Evolutionary conservation across 768 basidiomycete species (phyloP).

Genomic region (Lactifluus subvellereus): DNA sequence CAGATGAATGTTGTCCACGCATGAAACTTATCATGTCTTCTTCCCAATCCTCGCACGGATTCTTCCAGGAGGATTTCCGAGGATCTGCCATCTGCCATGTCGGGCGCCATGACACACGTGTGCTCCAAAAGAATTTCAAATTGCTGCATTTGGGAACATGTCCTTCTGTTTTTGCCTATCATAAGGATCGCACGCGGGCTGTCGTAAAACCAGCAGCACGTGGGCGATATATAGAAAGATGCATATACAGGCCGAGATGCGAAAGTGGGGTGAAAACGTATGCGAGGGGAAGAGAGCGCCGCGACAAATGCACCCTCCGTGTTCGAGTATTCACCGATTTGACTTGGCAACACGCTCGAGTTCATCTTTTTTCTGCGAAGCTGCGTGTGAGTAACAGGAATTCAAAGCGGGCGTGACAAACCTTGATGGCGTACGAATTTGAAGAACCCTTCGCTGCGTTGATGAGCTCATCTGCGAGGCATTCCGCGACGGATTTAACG

Average conservation of each 20-base stretch:
- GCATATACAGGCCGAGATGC: constrained; percentile 7
- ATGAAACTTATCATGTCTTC: background rate
- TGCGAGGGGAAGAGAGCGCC: background rate
- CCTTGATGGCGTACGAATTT: constrained; percentile 99
- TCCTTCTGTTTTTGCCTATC: constrained; percentile 5
- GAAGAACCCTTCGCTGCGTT: constrained; percentile 99
- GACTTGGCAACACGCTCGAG: constrained; percentile 99
- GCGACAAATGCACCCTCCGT: constrained; percentile 12
- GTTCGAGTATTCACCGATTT: constrained; percentile 74
- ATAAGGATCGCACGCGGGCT: constrained; percentile 2
- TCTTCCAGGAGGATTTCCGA: constrained; percentile 11
- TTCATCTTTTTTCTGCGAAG: constrained; percentile 90
- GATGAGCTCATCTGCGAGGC: constrained; percentile 98
- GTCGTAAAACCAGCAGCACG: constrained; percentile 14
- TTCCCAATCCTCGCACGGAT: background rate
- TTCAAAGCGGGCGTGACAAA: constrained; percentile 31
- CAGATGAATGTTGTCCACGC: background rate
- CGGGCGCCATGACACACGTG: constrained; percentile 4
- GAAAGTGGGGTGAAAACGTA: constrained; percentile 9
- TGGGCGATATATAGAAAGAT: constrained; percentile 12
- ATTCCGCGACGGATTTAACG: constrained; percentile 98
- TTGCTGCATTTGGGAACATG: constrained; percentile 5
- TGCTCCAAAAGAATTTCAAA: constrained; percentile 14
- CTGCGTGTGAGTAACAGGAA: background rate
- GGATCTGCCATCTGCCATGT: background rate